Evolutionary conservation across 352 stramenopile genomes (phyloP), one percentile per base, ranked within the genome.

Genomic region (Phytophthora pistaciae): DNA sequence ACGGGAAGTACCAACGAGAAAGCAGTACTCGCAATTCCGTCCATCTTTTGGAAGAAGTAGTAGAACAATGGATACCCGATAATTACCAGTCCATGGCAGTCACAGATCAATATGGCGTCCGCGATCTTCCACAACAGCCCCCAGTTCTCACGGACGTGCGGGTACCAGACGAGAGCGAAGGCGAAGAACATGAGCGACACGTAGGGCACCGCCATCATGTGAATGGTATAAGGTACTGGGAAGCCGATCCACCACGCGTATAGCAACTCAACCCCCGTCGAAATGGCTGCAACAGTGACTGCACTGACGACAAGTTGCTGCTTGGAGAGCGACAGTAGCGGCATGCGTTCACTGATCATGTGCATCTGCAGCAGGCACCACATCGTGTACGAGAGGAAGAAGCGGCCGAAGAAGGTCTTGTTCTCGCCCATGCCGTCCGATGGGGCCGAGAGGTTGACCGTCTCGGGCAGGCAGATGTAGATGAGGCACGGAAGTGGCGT

Each of bases 1-100:
- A 68, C 11, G 1, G 53, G 53, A 8, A 68, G 21, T 5, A 68
- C 44, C 27, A 68, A 23, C 4, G 27, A 57, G 16, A 68, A 68
- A 2, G 29, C 9, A 25, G 53, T 44, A 11, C 62, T 60, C n/a
- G 63, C 40, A 14, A 68, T 5, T 0, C 53, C 53, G 11, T 52
- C 3, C 62, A 70, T 54, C 18, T 50, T 58, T 20, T 40, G 44
- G 46, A 74, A 74, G 5, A 46, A 49, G 20, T 46, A 74, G 61
- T 74, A 74, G 38, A 70, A 74, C 25, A 74, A 38, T 5, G 67
- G 67, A 58, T 74, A 74, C 13, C 59, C 55, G 55, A 70, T 57
- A 36, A 70, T 70, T 6, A 70, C 48, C 13, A 56, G 27, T 1
- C 46, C 60, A 3, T 70, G 67, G 2, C 56, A 64, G 3, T 66